phyloP scores from a whole-genome alignment of 2,329 filamentous ascomycete species.

The Phialocephala sp. region DNA sequence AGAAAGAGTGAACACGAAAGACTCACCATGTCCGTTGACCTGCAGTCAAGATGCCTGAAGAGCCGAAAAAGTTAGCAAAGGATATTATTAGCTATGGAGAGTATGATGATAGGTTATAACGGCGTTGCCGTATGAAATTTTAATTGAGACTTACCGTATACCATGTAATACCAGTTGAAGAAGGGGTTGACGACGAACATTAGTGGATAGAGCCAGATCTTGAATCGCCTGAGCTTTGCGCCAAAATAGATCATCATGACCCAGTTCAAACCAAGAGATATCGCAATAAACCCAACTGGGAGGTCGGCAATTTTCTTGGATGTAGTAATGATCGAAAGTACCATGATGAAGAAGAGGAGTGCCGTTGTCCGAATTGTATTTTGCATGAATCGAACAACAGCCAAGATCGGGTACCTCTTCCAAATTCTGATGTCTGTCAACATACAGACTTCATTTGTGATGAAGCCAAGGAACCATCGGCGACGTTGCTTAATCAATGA shows the following conservation, averaged over 20 bases:
- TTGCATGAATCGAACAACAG: slow-evolving; percentile 89
- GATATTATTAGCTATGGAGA: no score
- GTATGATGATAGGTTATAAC: no score
- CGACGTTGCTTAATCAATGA: slow-evolving; percentile 92
- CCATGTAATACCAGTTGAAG: slow-evolving; percentile 98
- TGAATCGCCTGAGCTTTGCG: slow-evolving; percentile 82
- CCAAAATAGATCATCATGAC: slow-evolving; percentile 96
- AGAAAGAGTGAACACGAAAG: background rate
- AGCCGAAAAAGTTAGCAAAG: background rate
- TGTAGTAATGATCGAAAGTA: slow-evolving; percentile 84
- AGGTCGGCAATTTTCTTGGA: slow-evolving; percentile 78
- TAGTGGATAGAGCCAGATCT: slow-evolving; percentile 91
- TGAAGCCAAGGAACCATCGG: slow-evolving; percentile 95
- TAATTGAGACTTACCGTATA: slow-evolving; percentile 37
- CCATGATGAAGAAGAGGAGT: slow-evolving; percentile 91
- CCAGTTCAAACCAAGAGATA: slow-evolving; percentile 94
- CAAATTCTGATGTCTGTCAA: slow-evolving; percentile 91
- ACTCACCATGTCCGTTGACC: slow-evolving; percentile 80
- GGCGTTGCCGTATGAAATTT: background rate
- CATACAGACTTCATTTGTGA: slow-evolving; percentile 99
- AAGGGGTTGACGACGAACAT: slow-evolving; percentile 97
- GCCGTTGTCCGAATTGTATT: slow-evolving; percentile 96
- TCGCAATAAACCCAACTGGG: slow-evolving; percentile 90
- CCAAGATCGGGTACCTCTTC: slow-evolving; percentile 86
- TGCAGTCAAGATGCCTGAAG: slow-evolving; percentile 59